Evolutionary conservation across 139 green algal genomes (phyloP).

Genomic region (Choricystis sp.): DNA sequence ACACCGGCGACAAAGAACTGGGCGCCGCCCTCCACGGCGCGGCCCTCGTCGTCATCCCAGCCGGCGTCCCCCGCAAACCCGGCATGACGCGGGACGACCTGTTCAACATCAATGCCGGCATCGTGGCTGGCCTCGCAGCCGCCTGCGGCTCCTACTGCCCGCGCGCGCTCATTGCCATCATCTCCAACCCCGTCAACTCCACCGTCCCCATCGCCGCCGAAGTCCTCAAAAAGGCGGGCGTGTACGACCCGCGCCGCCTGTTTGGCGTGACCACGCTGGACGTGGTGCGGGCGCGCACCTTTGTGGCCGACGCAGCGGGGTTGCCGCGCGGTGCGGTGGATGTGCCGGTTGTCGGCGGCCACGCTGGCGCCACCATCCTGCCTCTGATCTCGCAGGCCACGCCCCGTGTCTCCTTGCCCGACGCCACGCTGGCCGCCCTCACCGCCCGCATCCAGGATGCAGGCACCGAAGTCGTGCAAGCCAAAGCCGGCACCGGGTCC

Average conservation of each 20-base stretch:
- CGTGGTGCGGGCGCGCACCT: conserved; percentile 78
- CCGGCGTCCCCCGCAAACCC: conserved; percentile 84
- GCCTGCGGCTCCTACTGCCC: conserved; percentile 54
- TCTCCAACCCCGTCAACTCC: conserved; percentile 99
- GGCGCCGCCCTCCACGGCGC: conserved; percentile 43
- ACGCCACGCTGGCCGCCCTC: conserved; percentile 28
- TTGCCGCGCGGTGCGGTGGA: conserved; percentile 46
- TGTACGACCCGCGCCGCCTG: conserved; percentile 72
- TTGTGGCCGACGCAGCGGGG: conserved; percentile 39
- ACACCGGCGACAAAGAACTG: conserved; percentile 62
- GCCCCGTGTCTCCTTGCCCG: conserved; percentile 21
- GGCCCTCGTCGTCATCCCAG: conserved; percentile 88
- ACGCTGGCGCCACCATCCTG: conserved; percentile 78
- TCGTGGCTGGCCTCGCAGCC: conserved; percentile 48
- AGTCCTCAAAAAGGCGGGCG: conserved; percentile 56
- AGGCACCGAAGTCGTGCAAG: conserved; percentile 94
- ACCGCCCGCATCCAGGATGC: conserved; percentile 85
- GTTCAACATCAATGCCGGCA: conserved; percentile 95
- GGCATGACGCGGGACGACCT: conserved; percentile 98
- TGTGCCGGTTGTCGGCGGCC: conserved; percentile 87
- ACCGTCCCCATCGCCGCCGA: conserved; percentile 97
- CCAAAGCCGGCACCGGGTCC: conserved; percentile 71
- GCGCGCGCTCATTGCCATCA: conserved; percentile 72
- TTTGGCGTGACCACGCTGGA: conserved; percentile 95
- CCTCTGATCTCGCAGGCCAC: conserved; percentile 61